phyloP scores from a whole-genome alignment of 129 eudicot genomes.

The Tagetes erecta region DNA sequence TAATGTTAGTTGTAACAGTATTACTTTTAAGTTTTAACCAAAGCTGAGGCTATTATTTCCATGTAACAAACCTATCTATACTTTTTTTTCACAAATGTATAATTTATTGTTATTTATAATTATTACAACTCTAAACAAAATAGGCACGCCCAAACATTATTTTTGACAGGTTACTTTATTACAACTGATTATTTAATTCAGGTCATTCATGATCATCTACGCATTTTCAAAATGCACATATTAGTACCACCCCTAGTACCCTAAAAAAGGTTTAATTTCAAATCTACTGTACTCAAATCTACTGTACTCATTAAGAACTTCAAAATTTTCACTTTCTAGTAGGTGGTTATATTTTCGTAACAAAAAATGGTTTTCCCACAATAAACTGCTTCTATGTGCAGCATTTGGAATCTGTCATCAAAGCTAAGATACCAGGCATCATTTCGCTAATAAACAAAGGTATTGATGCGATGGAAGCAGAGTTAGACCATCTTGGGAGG shows the following conservation, averaged over 20 bases:
- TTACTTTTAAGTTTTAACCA: background rate
- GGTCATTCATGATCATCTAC: background rate
- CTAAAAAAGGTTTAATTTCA: background rate
- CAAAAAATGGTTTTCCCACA: conserved; percentile 5
- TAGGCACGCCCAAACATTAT: background rate
- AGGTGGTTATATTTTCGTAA: background rate
- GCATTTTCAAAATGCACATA: background rate
- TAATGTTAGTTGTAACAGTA: background rate
- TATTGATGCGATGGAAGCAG: conserved; percentile 58
- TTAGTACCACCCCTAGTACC: background rate
- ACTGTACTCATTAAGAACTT: background rate
- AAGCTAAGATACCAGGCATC: conserved; percentile 56
- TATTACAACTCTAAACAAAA: background rate
- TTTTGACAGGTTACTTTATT: background rate
- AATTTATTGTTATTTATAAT: background rate
- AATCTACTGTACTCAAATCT: conserved; percentile 13
- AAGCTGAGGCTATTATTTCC: background rate
- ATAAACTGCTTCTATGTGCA: conserved; percentile 34
- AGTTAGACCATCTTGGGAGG: conserved; percentile 55
- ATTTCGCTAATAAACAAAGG: conserved; percentile 57
- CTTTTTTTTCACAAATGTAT: background rate
- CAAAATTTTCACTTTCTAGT: background rate
- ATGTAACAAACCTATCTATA: conserved; percentile 4
- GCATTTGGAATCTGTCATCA: conserved; percentile 61
- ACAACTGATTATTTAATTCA: background rate